Evolutionary conservation across 257 asterid species (phyloP), one percentile per base, ranked within the genome.

Genomic region (Petrea volubilis): DNA sequence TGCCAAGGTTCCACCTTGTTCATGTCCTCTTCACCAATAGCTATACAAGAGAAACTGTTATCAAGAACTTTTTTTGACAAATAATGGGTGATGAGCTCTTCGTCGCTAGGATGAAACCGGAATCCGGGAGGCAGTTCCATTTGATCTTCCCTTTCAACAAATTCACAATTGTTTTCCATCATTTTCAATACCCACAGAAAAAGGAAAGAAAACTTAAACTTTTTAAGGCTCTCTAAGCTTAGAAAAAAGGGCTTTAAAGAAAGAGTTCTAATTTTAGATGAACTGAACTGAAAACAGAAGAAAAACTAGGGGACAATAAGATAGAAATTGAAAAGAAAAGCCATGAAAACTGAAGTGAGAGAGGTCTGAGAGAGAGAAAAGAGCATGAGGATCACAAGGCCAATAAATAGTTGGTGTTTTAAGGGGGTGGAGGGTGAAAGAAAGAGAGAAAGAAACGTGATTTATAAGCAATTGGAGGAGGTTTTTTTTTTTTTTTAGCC

Each of bases 1-100:
- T 93, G 96, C 97, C 97, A 93, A 5, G 98, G 97, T 75, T 93
- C 98, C 28, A 88, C 86, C 80, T 84, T 84, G 83, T 93, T 93
- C 81, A 93, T 86, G 70, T 93, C 96, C 1, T 87, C 97, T 38
- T 90, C 97, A 0, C 90, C 96, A 59, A 93, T 84, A 23, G 93
- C 95, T 10, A 74, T 50, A 14, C 89, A 74, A 20, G 68, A 58
- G 15, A 88, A 87, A 3, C 43, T 43, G 57, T 41, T n/a, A 46
- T 93, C 95, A 10, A 65, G 20, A 28, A 78, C 92, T 41, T 93
- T 90, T 31, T 77, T 83, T 1, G 79, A 62, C 24, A 93, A 73
- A 11, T 90, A 90, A 52, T 88, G 89, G 80, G 90, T 93, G 65
- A 90, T 93, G 7, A 93, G 82, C 34, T 93, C 97, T 73, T 93